Evolutionary conservation across 2,329 filamentous ascomycete species (phyloP).

Genomic region (Tolypocladium ophioglossoides): DNA sequence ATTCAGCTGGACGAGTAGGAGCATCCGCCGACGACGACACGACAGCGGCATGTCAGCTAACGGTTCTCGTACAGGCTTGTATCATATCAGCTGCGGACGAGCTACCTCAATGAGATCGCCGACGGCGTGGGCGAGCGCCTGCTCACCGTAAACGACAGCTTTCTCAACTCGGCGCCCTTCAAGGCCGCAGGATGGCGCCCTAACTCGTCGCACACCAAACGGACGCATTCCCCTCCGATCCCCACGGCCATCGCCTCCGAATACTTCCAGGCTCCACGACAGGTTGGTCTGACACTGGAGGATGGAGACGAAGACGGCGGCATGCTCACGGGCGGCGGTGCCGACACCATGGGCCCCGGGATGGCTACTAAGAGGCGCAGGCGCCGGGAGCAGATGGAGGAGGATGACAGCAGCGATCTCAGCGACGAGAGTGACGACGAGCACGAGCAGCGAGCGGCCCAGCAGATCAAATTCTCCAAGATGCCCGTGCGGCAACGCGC

Average conservation of each 20-base stretch:
- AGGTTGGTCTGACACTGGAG: slow-evolving; percentile 52
- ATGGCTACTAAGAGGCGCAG: slow-evolving; percentile 56
- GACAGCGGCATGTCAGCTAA: slow-evolving; percentile 8
- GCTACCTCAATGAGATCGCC: slow-evolving; percentile 69
- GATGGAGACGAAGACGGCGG: slow-evolving; percentile 64
- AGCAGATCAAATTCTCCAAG: slow-evolving; percentile 93
- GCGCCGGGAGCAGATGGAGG: slow-evolving; percentile 64
- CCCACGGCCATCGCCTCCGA: slow-evolving; percentile 73
- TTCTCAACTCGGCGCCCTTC: slow-evolving; percentile 72
- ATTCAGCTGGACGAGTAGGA: slow-evolving; percentile 28
- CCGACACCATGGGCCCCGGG: slow-evolving; percentile 58
- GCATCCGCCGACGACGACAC: background rate
- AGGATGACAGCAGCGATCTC: slow-evolving; percentile 76
- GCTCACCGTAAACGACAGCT: slow-evolving; percentile 68
- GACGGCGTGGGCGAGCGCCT: slow-evolving; percentile 79
- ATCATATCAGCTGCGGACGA: slow-evolving; percentile 70
- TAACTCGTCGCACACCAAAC: slow-evolving; percentile 65
- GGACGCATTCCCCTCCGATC: slow-evolving; percentile 78
- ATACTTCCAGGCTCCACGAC: slow-evolving; percentile 66
- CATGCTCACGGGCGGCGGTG: slow-evolving; percentile 57
- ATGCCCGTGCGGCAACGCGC: slow-evolving; percentile 82
- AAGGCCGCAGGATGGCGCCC: slow-evolving; percentile 73
- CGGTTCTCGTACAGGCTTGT: slow-evolving; percentile 48
- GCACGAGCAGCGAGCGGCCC: slow-evolving; percentile 61
- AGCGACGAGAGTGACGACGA: slow-evolving; percentile 80